These are phyloP conservation scores for Ophidiomyces ophidiicola DNA, from an alignment of 2,329 filamentous ascomycete species.

Conservation along the genomic window DNA sequence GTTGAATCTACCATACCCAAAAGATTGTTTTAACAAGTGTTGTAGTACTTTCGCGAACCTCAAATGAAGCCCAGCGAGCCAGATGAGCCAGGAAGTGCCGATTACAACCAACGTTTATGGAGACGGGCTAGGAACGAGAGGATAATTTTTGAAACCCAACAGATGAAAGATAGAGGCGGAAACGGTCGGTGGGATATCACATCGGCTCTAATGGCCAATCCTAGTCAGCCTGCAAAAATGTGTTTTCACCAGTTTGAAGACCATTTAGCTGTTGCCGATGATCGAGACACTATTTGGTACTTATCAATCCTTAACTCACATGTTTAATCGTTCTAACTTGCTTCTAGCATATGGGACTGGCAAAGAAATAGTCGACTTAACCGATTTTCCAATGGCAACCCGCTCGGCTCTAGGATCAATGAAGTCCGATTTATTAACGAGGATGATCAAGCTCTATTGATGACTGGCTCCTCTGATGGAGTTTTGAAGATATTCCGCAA, in stretches of 20 bases:
- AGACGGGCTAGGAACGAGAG: slow-evolving; percentile 81
- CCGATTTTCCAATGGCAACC: slow-evolving; percentile 90
- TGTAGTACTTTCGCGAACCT: slow-evolving; percentile 81
- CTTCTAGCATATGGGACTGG: slow-evolving; percentile 74
- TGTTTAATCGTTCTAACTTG: slow-evolving; percentile 10
- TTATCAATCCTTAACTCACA: slow-evolving; percentile 17
- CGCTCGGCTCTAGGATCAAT: slow-evolving; percentile 77
- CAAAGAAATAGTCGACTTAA: slow-evolving; percentile 60
- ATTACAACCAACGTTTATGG: slow-evolving; percentile 94
- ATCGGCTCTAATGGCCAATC: slow-evolving; percentile 73
- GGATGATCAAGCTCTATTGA: slow-evolving; percentile 85
- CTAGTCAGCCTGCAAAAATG: slow-evolving; percentile 80
- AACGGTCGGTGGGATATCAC: slow-evolving; percentile 78
- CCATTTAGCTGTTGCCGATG: slow-evolving; percentile 85
- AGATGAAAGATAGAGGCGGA: slow-evolving; percentile 77
- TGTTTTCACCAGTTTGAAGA: slow-evolving; percentile 97
- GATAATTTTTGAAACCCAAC: slow-evolving; percentile 85
- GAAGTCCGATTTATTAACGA: slow-evolving; percentile 97
- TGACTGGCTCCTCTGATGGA: slow-evolving; percentile 91
- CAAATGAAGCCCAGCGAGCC: slow-evolving; percentile 96
- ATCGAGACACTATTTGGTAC: slow-evolving; percentile 68
- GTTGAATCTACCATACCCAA: slow-evolving; percentile 7
- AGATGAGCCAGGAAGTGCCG: slow-evolving; percentile 87
- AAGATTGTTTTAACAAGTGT: slow-evolving; percentile 14
- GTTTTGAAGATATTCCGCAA: slow-evolving; percentile 87